Percentiles rank a stretch among this genome's conserved stretches.
Conservation (phyloP, 306 rosid species). For the Hippophae rhamnoides region DNA sequence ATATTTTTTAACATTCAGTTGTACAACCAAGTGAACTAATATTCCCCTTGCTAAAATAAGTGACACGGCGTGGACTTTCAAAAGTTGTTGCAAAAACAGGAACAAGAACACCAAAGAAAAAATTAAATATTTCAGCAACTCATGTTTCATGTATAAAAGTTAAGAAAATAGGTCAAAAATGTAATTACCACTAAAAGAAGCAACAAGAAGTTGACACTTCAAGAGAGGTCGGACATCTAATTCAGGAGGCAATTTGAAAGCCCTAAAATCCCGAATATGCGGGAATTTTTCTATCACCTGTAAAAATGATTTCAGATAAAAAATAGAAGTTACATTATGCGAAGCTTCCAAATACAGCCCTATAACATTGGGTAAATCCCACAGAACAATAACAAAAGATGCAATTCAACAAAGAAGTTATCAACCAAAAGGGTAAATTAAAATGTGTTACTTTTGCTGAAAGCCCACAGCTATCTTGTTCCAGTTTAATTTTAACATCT, state of each 20-base stretch:
- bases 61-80: too few relatives aligned
- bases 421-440: background rate
- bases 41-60: too few relatives aligned
- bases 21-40: background rate
- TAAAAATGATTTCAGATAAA: constrained; percentile 3
- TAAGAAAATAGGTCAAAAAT: background rate
- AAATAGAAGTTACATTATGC: constrained; percentile 8
- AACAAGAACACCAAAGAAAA: background rate
- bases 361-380: background rate
- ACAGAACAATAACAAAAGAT: constrained; percentile 3
- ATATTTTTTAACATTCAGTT: background rate
- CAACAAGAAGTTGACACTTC: constrained; percentile 64
- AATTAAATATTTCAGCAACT: background rate
- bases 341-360: constrained; percentile 4
- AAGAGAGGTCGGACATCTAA: constrained; percentile 55
- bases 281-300: constrained; percentile 83
- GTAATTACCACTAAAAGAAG: constrained; percentile 49
- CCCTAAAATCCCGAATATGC: constrained; percentile 56
- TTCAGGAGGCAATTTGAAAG: constrained; percentile 46
- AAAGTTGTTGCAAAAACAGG: background rate
- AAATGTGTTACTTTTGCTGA: constrained; percentile 37
- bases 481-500: constrained; percentile 63
- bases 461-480: constrained; percentile 34
- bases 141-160: background rate
- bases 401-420: constrained; percentile 5